Conservation (phyloP, 805 yeast genomes). For the Ogataea glucozyma region DNA sequence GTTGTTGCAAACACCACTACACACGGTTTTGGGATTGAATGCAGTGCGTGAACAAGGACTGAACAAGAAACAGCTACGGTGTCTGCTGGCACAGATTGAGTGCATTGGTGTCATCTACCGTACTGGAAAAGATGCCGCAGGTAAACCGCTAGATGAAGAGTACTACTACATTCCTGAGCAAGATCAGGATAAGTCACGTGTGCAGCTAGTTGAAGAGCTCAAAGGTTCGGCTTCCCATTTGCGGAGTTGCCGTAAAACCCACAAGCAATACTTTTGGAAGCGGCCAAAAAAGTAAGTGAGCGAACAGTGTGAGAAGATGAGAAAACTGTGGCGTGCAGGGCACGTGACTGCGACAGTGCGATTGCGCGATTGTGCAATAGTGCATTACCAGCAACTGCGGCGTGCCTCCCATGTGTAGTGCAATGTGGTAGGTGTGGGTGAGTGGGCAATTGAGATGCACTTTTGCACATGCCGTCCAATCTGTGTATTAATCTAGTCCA, state of each 20-base stretch:
- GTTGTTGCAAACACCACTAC: conserved; percentile 83
- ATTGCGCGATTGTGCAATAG: conserved; percentile 9
- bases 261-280: conserved; percentile 84
- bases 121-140: conserved; percentile 94
- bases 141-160: conserved; percentile 90
- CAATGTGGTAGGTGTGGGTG: too few relatives aligned
- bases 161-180: conserved; percentile 86
- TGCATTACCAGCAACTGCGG: too few relatives aligned
- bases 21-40: conserved; percentile 57
- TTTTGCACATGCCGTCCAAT: too few relatives aligned
- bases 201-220: conserved; percentile 65
- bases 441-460: too few relatives aligned
- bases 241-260: conserved; percentile 89
- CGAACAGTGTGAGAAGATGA: neutral
- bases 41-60: conserved; percentile 53
- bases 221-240: conserved; percentile 76
- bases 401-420: too few relatives aligned
- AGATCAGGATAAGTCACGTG: conserved; percentile 73
- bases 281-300: conserved; percentile 42
- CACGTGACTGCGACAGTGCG: neutral
- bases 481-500: too few relatives aligned
- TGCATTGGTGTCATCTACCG: conserved; percentile 89
- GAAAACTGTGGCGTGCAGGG: conserved; percentile 4
- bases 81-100: conserved; percentile 43
- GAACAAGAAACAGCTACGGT: conserved; percentile 45